phyloP scores from a whole-genome alignment of 176 grass and related monocot species.

The Carex littledalei region DNA sequence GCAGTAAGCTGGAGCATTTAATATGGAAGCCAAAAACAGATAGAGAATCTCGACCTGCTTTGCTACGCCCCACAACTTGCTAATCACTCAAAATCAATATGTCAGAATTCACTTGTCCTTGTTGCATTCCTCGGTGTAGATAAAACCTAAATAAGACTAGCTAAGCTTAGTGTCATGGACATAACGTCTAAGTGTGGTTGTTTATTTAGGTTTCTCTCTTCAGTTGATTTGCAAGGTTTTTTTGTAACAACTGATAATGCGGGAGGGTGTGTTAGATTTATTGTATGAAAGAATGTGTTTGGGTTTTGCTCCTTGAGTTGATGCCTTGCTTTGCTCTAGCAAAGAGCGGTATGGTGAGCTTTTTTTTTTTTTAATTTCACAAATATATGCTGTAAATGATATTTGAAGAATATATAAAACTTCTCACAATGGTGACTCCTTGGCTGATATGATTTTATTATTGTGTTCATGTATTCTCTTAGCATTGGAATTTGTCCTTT shows the following conservation, averaged over 20 bases:
- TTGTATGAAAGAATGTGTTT: neutral
- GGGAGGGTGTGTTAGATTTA: neutral
- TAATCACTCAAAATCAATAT: conserved; percentile 13
- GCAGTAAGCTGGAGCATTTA: conserved; percentile 55
- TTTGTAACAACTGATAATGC: neutral
- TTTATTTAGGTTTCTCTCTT: neutral
- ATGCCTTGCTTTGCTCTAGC: neutral
- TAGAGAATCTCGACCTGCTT: conserved; percentile 25
- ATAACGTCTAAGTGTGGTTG: neutral
- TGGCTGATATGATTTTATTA: neutral
- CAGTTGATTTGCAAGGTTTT: neutral
- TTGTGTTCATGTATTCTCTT: neutral
- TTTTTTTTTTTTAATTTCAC: neutral
- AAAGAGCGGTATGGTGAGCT: neutral
- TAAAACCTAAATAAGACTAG: neutral
- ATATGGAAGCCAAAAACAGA: conserved; percentile 62
- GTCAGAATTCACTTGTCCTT: neutral
- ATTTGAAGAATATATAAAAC: neutral
- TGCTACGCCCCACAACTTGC: conserved; percentile 39
- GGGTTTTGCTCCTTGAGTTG: neutral
- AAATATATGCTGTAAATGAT: neutral
- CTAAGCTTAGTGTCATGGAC: neutral
- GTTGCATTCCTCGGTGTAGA: neutral
- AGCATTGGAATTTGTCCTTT: neutral
- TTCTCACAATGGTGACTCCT: neutral